Evolutionary conservation across 768 basidiomycete genomes (phyloP).

Genomic region (Porpolomopsis calyptriformis): DNA sequence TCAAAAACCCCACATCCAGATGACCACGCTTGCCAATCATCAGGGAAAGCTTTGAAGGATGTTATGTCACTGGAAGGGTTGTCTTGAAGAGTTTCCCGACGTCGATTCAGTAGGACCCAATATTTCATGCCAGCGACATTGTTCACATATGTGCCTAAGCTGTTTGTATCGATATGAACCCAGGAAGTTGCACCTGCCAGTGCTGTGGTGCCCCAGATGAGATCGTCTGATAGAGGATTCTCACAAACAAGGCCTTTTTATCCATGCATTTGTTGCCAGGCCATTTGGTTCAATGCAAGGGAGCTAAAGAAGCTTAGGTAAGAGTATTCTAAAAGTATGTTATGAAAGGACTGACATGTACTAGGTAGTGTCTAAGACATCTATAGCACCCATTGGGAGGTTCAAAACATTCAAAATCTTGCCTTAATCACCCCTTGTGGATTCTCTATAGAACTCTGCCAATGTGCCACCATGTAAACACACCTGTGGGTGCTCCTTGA

Average conservation of each 20-base stretch:
- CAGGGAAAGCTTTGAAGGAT: not conserved
- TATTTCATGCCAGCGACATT: not conserved
- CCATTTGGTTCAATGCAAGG: not conserved
- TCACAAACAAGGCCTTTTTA: not conserved
- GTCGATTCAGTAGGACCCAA: not conserved
- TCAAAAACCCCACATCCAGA: not conserved
- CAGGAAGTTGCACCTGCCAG: not conserved
- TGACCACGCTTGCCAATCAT: not conserved
- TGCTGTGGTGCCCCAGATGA: not conserved
- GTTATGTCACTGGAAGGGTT: not conserved
- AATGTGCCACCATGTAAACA: not conserved
- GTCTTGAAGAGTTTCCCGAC: too few relatives aligned
- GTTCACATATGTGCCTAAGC: not conserved
- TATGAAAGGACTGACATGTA: not conserved
- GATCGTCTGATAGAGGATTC: not conserved
- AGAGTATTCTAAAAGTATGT: not conserved
- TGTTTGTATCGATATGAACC: not conserved
- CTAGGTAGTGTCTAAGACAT: not conserved
- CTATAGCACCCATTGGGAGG: not conserved
- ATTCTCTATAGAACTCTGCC: not conserved
- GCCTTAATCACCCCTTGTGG: not conserved
- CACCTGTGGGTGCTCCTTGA: not conserved
- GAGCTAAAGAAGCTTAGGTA: not conserved
- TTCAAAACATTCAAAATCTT: not conserved
- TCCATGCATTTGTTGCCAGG: not conserved